A percentile compares a stretch with the other conserved stretches of the same genome.
Evolutionary conservation across 768 basidiomycete genomes (phyloP).

Genomic region (Auriscalpium vulgare): DNA sequence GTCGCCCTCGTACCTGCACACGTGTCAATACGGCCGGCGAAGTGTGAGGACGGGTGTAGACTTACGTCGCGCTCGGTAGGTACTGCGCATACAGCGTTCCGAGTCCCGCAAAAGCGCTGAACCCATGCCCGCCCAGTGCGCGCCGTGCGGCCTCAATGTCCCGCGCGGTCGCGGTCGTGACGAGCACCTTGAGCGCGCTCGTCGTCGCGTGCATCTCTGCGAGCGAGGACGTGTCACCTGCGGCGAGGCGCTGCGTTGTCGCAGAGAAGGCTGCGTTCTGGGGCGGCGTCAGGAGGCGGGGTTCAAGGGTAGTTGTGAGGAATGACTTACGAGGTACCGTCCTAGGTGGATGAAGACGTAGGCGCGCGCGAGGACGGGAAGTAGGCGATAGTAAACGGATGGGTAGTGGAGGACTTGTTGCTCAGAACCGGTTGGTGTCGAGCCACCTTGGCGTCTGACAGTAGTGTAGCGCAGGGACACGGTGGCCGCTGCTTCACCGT

Average conservation of each 20-base stretch:
- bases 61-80: slow-evolving; percentile 56
- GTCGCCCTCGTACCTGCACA: slow-evolving; percentile 64
- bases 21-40: not conserved
- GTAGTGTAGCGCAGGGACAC: slow-evolving; percentile 67
- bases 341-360: slow-evolving; percentile 66
- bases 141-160: slow-evolving; percentile 61
- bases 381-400: slow-evolving; percentile 62
- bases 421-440: slow-evolving; percentile 45
- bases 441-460: slow-evolving; percentile 61
- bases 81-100: slow-evolving; percentile 59
- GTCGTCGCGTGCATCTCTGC: slow-evolving; percentile 66
- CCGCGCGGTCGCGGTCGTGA: slow-evolving; percentile 40
- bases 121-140: slow-evolving; percentile 74
- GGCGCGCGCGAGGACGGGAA: slow-evolving; percentile 61
- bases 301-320: not conserved
- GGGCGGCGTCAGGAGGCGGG: not conserved
- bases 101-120: slow-evolving; percentile 59
- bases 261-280: slow-evolving; percentile 44
- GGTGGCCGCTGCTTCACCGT: slow-evolving; percentile 36
- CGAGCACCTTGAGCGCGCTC: slow-evolving; percentile 60
- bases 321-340: slow-evolving; percentile 39
- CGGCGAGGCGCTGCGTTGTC: slow-evolving; percentile 40
- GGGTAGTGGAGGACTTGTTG: slow-evolving; percentile 64
- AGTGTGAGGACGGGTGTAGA: slow-evolving; percentile 2
- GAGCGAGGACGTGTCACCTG: slow-evolving; percentile 54